Base-by-base conservation (phyloP, 805 yeast genomes). In the Suhomyces sp. region DNA sequence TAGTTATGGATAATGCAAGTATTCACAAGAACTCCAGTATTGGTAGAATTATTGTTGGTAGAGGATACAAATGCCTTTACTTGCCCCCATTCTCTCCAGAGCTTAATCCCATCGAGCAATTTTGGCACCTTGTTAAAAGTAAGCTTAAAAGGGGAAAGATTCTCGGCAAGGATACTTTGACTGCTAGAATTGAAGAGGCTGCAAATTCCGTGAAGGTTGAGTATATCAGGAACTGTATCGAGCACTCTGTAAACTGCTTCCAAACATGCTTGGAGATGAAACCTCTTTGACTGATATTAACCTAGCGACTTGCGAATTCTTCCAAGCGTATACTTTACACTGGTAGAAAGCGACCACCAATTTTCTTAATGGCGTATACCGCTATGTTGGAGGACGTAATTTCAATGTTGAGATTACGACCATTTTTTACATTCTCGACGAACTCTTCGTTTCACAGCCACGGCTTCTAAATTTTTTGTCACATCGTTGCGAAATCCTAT, bases 1-100 rank as follows among this genome's bases (percentile, higher is more conserved):
- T 42, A 16, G 37, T 40, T 23, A 35, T 42, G 42, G 44, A 46
- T 35, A 43, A 46, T 38, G 47, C 43, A 19, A 38, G 42, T 34
- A 44, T 44, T 31, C 39, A 43, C 28, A 36, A 42, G 25, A 34
- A 39, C 25, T 20, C 30, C 15, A 36, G 36, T 32, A 36, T 46
- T 27, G 22, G 19, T 15, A 38, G 47, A 23, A 39, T 42, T 19
- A 31, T 42, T 11, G 10, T 19, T 12, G 37, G 32, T 12, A 28
- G 39, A 29, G 45, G 46, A 12, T 40, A 44, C 20, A 40, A 35
- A 27, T 24, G 38, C 18, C 34, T 42, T 10, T 44, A 36, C 23
- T 31, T 42, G 13, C 44, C 46, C n/a, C 47, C 43, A 26, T 44
- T 28, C 28, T 40, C 42, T 16, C 48, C 43, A 9, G 36, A 37